Conservation (phyloP, 78 protist species). For the Thecamonas trahens region DNA sequence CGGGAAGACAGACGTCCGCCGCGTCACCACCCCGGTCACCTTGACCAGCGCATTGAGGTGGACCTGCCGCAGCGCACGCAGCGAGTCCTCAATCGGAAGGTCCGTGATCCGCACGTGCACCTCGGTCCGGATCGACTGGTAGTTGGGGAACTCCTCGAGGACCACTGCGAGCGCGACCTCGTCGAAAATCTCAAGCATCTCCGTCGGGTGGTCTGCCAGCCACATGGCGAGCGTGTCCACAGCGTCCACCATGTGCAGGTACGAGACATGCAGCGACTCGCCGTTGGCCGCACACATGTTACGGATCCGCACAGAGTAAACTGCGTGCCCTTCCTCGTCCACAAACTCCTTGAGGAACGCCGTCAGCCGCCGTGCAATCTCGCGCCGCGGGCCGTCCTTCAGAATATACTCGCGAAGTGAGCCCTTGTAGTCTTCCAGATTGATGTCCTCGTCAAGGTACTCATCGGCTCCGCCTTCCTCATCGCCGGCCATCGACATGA, state of each 20-base stretch:
- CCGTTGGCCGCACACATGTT: conserved; percentile 5
- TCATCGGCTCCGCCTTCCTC: neutral
- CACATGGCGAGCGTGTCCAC: conserved; percentile 51
- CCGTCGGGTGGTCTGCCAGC: conserved; percentile 83
- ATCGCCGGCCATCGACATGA: neutral
- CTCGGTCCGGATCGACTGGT: conserved; percentile 25
- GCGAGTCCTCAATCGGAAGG: conserved; percentile 74
- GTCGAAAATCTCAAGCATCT: conserved; percentile 77
- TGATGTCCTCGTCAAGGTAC: neutral
- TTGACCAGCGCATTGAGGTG: conserved; percentile 80
- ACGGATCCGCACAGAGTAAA: neutral
- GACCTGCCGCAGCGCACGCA: conserved; percentile 86
- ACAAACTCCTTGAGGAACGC: conserved; percentile 4
- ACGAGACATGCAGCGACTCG: conserved; percentile 31
- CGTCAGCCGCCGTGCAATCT: conserved; percentile 18
- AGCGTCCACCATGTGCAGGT: conserved; percentile 16
- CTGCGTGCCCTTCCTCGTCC: conserved; percentile 4
- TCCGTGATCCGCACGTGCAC: conserved; percentile 88
- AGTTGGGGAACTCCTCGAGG: conserved; percentile 32
- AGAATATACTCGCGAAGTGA: conserved; percentile 50
- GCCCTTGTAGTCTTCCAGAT: conserved; percentile 54
- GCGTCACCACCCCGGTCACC: conserved; percentile 92
- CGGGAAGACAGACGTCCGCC: conserved; percentile 91
- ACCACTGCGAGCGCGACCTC: conserved; percentile 36
- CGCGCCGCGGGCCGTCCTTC: conserved; percentile 25